Evolutionary conservation across 129 eudicot species (phyloP).

Genomic region (Lonicera japonica): DNA sequence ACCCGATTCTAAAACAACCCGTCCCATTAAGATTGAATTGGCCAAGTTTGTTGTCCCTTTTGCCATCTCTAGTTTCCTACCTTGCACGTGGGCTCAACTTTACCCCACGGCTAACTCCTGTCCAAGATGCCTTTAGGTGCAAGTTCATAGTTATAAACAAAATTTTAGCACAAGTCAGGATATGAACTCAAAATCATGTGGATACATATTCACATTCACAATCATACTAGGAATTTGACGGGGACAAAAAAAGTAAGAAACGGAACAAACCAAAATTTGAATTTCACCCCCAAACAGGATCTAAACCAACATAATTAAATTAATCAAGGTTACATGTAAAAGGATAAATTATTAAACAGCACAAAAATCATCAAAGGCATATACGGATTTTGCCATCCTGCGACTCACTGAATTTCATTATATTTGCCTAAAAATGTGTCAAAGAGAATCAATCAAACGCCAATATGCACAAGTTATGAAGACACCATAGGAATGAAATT

Average conservation of each 20-base stretch:
- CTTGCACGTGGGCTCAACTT: too few relatives aligned
- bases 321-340: slow-evolving; percentile 1
- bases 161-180: too few relatives aligned
- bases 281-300: background rate
- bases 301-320: background rate
- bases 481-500: background rate
- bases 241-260: background rate
- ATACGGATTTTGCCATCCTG: background rate
- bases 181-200: background rate
- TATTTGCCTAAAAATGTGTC: slow-evolving; percentile 6
- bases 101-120: too few relatives aligned
- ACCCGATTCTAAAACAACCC: too few relatives aligned
- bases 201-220: background rate
- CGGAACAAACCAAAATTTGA: too few relatives aligned
- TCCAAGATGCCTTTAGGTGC: too few relatives aligned
- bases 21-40: too few relatives aligned
- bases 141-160: too few relatives aligned
- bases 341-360: background rate
- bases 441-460: background rate
- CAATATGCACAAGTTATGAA: background rate
- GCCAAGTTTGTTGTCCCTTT: too few relatives aligned
- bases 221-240: background rate
- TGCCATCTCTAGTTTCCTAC: too few relatives aligned
- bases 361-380: slow-evolving; percentile 2
- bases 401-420: slow-evolving; percentile 1